phyloP scores from a whole-genome alignment of 257 asterid species.

The Fraxinus pennsylvanica region DNA sequence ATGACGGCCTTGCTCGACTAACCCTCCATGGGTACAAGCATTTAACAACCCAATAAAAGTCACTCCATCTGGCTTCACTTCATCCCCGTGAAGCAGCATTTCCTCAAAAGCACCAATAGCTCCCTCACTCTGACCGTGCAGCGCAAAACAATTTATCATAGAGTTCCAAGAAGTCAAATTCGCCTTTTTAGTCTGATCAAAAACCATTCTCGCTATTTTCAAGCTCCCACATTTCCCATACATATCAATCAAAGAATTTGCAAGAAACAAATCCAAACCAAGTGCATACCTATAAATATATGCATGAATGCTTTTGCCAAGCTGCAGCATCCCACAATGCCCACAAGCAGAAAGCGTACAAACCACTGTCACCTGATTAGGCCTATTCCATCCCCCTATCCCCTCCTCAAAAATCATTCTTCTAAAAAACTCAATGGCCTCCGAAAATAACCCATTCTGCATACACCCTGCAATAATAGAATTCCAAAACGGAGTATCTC shows the following conservation, averaged over 20 bases:
- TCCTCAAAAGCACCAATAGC: conserved; percentile 55
- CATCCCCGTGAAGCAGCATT: conserved; percentile 39
- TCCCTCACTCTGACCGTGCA: conserved; percentile 54
- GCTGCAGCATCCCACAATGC: conserved; percentile 60
- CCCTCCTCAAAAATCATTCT: conserved; percentile 62
- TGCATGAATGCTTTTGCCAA: conserved; percentile 76
- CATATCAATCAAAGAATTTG: conserved; percentile 73
- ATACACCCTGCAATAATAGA: conserved; percentile 69
- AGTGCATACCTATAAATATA: conserved; percentile 46
- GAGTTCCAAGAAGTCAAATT: conserved; percentile 72
- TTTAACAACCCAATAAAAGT: conserved; percentile 71
- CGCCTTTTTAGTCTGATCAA: conserved; percentile 37
- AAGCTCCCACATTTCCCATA: conserved; percentile 84
- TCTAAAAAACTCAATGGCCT: conserved; percentile 61
- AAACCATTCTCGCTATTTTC: conserved; percentile 52
- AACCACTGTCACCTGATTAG: conserved; percentile 68
- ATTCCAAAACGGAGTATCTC: conserved; percentile 82
- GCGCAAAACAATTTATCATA: conserved; percentile 70
- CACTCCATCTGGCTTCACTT: conserved; percentile 63
- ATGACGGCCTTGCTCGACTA: conserved; percentile 53
- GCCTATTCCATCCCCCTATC: conserved; percentile 36
- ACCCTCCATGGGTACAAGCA: conserved; percentile 79
- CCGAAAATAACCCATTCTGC: conserved; percentile 72
- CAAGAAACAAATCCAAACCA: conserved; percentile 37
- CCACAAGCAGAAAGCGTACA: conserved; percentile 71